These are phyloP conservation scores for Colletotrichum agaves DNA, from an alignment of 2,329 filamentous ascomycete genomes.

Conservation along the genomic window DNA sequence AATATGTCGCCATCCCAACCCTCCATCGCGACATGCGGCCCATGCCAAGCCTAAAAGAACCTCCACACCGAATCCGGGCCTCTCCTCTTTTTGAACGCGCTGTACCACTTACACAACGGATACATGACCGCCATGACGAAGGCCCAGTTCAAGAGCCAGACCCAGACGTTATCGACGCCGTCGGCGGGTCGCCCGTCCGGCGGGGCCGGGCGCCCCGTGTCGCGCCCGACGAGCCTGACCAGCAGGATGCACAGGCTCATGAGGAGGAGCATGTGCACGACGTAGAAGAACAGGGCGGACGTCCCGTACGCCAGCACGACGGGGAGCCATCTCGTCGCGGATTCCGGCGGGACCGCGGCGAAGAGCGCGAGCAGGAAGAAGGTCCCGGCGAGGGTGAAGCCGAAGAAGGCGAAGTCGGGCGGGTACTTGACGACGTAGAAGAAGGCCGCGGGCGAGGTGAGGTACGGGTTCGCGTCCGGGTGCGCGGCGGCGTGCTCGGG, in stretches of 20 bases:
- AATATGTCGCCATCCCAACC: constrained; percentile 9
- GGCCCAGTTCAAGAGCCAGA: constrained; percentile 51
- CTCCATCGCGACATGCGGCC: constrained; percentile 17
- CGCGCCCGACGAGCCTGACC: constrained; percentile 48
- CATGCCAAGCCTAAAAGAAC: constrained; percentile 50
- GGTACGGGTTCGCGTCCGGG: constrained; percentile 51
- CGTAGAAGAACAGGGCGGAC: constrained; percentile 59
- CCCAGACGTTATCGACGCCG: constrained; percentile 52
- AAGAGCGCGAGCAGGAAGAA: constrained; percentile 53
- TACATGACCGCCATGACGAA: constrained; percentile 51
- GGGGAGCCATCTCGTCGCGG: constrained; percentile 45
- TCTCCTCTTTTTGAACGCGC: constrained; percentile 55
- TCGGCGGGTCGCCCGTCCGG: constrained; percentile 41
- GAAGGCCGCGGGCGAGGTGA: constrained; percentile 53
- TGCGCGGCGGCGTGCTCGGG: constrained; percentile 47
- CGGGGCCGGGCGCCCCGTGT: constrained; percentile 43
- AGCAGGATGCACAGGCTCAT: constrained; percentile 43
- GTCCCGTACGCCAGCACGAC: constrained; percentile 56
- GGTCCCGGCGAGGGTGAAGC: constrained; percentile 52
- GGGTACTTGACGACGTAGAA: constrained; percentile 60
- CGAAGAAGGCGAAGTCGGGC: constrained; percentile 58
- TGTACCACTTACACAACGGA: constrained; percentile 54
- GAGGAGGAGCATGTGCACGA: constrained; percentile 51
- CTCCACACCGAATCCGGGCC: constrained; percentile 57
- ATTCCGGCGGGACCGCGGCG: constrained; percentile 44